These are phyloP conservation scores for Trametes elegans DNA, from an alignment of 768 basidiomycete species.

Conservation along the genomic window DNA sequence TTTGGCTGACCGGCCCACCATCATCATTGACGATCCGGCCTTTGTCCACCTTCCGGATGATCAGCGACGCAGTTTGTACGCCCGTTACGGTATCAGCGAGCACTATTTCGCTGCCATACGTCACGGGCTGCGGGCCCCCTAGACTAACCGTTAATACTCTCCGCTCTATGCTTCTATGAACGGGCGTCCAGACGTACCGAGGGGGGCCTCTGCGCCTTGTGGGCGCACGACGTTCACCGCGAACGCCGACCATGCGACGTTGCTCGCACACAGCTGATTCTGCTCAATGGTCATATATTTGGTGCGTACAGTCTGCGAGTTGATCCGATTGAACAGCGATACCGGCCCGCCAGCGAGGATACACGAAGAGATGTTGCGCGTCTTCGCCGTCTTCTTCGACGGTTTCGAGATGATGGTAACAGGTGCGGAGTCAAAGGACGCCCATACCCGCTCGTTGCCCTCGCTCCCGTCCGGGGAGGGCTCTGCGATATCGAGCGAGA, in stretches of 20 bases:
- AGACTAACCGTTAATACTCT: constrained; percentile 2
- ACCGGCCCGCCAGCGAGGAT: constrained; percentile 88
- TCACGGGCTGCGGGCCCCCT: constrained; percentile 75
- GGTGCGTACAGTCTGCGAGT: constrained; percentile 93
- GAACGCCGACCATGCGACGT: constrained; percentile 91
- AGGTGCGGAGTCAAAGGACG: constrained; percentile 87
- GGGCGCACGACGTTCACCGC: constrained; percentile 81
- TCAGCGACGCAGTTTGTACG: constrained; percentile 78
- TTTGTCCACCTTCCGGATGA: constrained; percentile 93
- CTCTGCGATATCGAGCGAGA: constrained; percentile 82
- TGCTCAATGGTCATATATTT: constrained; percentile 96
- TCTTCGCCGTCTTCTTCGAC: constrained; percentile 95
- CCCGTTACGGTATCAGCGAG: constrained; percentile 84
- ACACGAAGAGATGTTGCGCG: constrained; percentile 87
- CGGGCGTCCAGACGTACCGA: constrained; percentile 56
- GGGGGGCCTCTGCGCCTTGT: constrained; percentile 51
- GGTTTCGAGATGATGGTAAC: constrained; percentile 97
- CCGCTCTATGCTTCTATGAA: too few relatives aligned
- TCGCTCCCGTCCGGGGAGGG: constrained; percentile 49
- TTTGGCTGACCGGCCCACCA: constrained; percentile 90
- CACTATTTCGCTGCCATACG: constrained; percentile 87
- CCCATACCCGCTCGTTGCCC: constrained; percentile 72
- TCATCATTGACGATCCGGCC: constrained; percentile 84
- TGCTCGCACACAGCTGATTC: constrained; percentile 82
- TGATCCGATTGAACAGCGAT: constrained; percentile 93